These are phyloP conservation scores for Phaeosphaeriaceae sp. DNA, from an alignment of 2,329 filamentous ascomycete genomes.

Conservation along the genomic window DNA sequence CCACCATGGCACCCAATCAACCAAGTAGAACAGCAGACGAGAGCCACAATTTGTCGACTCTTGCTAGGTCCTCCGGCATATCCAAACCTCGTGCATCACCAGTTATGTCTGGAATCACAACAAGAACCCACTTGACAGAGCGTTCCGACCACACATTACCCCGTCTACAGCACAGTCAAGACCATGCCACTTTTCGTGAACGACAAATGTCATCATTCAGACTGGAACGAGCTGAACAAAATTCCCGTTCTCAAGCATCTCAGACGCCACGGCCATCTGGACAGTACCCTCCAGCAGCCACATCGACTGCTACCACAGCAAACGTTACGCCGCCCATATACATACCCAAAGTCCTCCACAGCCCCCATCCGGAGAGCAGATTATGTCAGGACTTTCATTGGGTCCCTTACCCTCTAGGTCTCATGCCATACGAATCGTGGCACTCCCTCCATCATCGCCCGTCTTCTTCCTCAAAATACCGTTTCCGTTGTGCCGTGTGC, in stretches of 20 bases:
- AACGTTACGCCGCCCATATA: neutral
- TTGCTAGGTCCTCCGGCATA: neutral
- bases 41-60: neutral
- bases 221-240: no score
- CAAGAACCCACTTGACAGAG: no score
- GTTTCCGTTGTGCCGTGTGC: slow-evolving; percentile 27
- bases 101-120: no score
- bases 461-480: slow-evolving; percentile 3
- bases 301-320: no score
- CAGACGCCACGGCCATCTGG: neutral
- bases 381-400: slow-evolving; percentile 32
- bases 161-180: no score
- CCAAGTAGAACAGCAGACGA: neutral
- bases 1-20: slow-evolving; percentile 4
- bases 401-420: slow-evolving; percentile 31
- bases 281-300: no score
- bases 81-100: no score
- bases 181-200: no score
- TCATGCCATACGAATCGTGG: slow-evolving; percentile 35
- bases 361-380: slow-evolving; percentile 26
- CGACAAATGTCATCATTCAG: no score
- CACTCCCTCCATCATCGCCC: slow-evolving; percentile 23
- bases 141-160: no score
- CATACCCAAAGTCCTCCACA: slow-evolving; percentile 14
- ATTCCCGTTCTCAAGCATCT: no score